Conservation (phyloP, 2,329 filamentous ascomycete genomes). For the Hypoxylon sp. region DNA sequence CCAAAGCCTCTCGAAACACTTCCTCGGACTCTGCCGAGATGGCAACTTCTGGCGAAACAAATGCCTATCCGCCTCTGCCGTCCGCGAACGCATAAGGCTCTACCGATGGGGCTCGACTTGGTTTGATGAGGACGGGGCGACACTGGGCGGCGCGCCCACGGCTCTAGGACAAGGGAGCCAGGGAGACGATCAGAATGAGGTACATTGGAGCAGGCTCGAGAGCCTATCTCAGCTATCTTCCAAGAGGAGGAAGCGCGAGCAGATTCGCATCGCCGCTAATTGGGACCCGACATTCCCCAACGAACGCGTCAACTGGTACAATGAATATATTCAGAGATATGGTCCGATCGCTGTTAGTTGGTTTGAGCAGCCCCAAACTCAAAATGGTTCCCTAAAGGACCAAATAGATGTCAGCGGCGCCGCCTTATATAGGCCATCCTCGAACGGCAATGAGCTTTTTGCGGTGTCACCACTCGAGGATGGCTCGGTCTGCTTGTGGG, state of each 20-base stretch:
- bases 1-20: slow-evolving; percentile 77
- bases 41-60: slow-evolving; percentile 81
- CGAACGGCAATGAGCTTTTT: slow-evolving; percentile 66
- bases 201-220: slow-evolving; percentile 46
- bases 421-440: slow-evolving; percentile 73
- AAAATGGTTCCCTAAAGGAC: slow-evolving; percentile 60
- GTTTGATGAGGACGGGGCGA: slow-evolving; percentile 50
- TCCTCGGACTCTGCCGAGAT: slow-evolving; percentile 79
- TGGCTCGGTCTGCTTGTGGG: slow-evolving; percentile 90
- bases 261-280: slow-evolving; percentile 75
- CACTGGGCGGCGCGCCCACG: slow-evolving; percentile 37
- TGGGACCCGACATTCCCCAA: slow-evolving; percentile 85
- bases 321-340: slow-evolving; percentile 88
- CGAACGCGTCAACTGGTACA: slow-evolving; percentile 86
- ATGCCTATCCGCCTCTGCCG: slow-evolving; percentile 79
- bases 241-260: slow-evolving; percentile 56
- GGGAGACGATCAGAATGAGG: slow-evolving; percentile 52
- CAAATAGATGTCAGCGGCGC: slow-evolving; percentile 79
- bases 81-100: slow-evolving; percentile 69
- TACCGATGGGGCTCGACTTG: slow-evolving; percentile 64
- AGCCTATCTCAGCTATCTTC: slow-evolving; percentile 45
- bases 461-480: slow-evolving; percentile 87
- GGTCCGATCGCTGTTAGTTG: slow-evolving; percentile 82
- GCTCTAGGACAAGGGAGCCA: slow-evolving; percentile 43
- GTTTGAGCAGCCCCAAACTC: slow-evolving; percentile 74